Base-by-base conservation (phyloP, 2,329 filamentous ascomycete genomes). In the Samsoniella hepiali region DNA sequence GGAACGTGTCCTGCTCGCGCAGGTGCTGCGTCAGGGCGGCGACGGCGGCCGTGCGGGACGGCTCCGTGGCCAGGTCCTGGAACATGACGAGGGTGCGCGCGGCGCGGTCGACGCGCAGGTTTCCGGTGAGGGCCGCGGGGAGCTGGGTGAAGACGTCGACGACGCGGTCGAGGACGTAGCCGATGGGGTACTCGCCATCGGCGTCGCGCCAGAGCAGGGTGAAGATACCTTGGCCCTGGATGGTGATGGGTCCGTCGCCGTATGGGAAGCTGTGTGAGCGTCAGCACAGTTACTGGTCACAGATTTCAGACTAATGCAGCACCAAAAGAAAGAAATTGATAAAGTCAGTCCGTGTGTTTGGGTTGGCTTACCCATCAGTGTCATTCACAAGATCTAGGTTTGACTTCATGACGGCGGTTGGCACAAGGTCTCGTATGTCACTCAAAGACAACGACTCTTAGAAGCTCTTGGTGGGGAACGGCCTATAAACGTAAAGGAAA, bases 231-330 rank as follows among this genome's bases (percentile, higher is more conserved):
- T 78, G 74, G 51, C 82, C 77, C 74, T 89, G 86, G 58, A 79
- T 78, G 64, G 82, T 73, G 10, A 85, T 82, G 67, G 88, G 79
- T 62, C 88, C 80, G 62, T 88, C 81, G 63, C 84, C 82, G 76
- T 96, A 91, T 1, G 93, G 93, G 71, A 96, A 96, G 71, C 91
- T 94, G 70, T 94, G 70, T 9, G 36, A 4, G 27, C 3, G 31
- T 62, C n/a, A 44, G 42, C 29, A 36, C 55, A 22, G 56, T 22
- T 32, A 13, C n/a, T 29, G 13, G 29, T 38, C 29, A 1, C 9
- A 38, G 44, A 38, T 10, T 44, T 27, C 15, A 36, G 3, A 6
- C 10, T 10, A 5, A n/a, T 29, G 11, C 22, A 22, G 22, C 22
- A 22, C 22, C 22, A 34, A 31, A 32, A 17, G 15, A 32, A 34